phyloP scores from a whole-genome alignment of 805 yeast genomes.

The Teunomyces gatunensis region DNA sequence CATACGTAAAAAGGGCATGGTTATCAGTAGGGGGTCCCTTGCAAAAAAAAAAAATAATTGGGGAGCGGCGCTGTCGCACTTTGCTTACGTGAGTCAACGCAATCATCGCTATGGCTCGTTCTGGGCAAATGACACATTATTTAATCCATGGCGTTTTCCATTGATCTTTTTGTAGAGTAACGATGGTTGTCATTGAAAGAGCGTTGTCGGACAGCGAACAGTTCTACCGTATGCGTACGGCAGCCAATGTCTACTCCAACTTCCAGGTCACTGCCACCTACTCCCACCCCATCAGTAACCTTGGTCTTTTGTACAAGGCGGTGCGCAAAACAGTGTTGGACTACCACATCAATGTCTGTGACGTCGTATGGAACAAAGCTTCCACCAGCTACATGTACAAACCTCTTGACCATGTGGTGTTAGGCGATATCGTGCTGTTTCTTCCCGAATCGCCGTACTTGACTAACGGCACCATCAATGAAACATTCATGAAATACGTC shows the following conservation, averaged over 20 bases:
- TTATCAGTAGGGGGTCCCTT: too few species aligned
- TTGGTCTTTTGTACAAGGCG: conserved; percentile 21
- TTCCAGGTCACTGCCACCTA: conserved; percentile 35
- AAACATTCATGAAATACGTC: conserved; percentile 25
- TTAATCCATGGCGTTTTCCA: too few species aligned
- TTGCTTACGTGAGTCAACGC: too few species aligned
- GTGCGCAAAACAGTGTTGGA: conserved; percentile 32
- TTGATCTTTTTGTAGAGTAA: too few species aligned
- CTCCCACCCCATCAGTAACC: conserved; percentile 16
- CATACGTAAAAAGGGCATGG: conserved; percentile 1
- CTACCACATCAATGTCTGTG: conserved; percentile 32
- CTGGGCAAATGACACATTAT: too few species aligned
- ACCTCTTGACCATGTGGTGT: conserved; percentile 21
- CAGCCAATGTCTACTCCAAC: conserved; percentile 26
- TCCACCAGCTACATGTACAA: conserved; percentile 14
- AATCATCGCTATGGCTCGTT: too few species aligned
- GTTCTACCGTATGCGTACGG: conserved; percentile 33
- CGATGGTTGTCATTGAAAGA: conserved; percentile 13
- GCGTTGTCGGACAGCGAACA: conserved; percentile 32
- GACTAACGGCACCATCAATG: conserved; percentile 20
- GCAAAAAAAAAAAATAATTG: too few species aligned
- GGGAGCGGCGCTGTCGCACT: too few species aligned
- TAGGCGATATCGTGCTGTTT: conserved; percentile 26
- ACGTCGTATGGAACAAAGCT: conserved; percentile 21
- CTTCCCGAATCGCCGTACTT: conserved; percentile 9